Base-by-base conservation (phyloP, 2,329 filamentous ascomycete genomes). In the Penicillium corylophilum region DNA sequence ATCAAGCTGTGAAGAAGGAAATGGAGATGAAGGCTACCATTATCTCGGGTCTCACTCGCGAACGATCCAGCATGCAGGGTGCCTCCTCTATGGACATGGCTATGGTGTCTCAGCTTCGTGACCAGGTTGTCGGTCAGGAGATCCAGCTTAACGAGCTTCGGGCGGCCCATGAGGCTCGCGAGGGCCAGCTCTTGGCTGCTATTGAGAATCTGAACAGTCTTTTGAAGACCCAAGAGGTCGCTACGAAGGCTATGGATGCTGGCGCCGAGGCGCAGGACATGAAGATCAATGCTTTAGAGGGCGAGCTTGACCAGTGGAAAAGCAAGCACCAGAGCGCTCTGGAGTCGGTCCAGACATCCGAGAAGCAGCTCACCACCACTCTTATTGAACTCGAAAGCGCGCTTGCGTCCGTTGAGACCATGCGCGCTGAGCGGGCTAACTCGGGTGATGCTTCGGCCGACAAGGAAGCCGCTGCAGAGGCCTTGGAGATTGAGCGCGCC, bases 21-120 rank as follows among this genome's bases (percentile, higher is more conserved):
- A 95, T 97, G 87, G 94, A 99, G 68, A 86, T 83, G 56, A 99
- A 99, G 82, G 91, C 93, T 79, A 89, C 90, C 26, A 92, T 99
- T 67, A 97, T 99, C 62, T 90, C 90, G 26, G 94, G 94, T 6
- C 79, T 99, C 57, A 95, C 94, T 3, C 87, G 94, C 48, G 95
- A 99, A 72, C 82, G 95, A 53, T 93, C 90, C 3, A 96, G 91
- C 74, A 81, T 96, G 74, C 90, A 93, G 69, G 82, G 79, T 69
- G 79, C 81, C 2, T 88, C 88, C 22, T 88, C 91, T 7, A 86
- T 96, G 67, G 94, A 99, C 66, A 95, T 96, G 69, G 92, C 90
- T 0, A 86, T 96, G 58, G 87, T 97, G 28, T 88, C 90, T 4
- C 87, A 86, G 15, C 83, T 99, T 76, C 88, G 89, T 53, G 89